These are phyloP conservation scores for Rhodotorula taiwanensis DNA, from an alignment of 768 basidiomycete genomes.

Conservation along the genomic window DNA sequence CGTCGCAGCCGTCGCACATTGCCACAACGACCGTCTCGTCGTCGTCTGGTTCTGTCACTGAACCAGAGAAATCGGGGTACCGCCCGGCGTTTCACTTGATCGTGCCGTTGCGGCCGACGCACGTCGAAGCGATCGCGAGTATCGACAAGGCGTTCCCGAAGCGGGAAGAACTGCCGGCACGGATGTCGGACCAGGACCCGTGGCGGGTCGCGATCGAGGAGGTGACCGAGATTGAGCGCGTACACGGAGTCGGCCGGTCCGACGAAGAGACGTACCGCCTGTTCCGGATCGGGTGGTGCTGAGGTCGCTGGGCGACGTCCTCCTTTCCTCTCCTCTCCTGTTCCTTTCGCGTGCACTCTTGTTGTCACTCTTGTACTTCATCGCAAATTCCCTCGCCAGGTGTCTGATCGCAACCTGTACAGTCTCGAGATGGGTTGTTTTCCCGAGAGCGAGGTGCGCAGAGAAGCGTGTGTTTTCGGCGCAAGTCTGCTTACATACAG, in stretches of 20 bases:
- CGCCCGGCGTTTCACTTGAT: constrained; percentile 66
- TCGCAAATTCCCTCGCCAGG: no score
- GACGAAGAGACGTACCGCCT: constrained; percentile 58
- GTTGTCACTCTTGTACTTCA: background rate
- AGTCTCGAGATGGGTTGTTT: no score
- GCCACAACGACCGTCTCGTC: background rate
- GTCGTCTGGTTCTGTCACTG: background rate
- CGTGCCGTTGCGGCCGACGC: constrained; percentile 59
- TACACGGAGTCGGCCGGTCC: constrained; percentile 42
- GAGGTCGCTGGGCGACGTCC: background rate
- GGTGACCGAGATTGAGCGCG: constrained; percentile 51
- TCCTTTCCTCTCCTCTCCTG: background rate
- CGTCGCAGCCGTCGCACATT: constrained; percentile 30
- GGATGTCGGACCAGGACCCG: constrained; percentile 7
- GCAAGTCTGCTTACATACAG: no score
- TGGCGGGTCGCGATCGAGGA: constrained; percentile 51
- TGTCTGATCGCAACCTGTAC: no score
- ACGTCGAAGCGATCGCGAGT: constrained; percentile 50
- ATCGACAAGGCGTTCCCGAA: constrained; percentile 29
- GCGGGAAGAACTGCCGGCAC: constrained; percentile 2
- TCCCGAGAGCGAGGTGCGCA: no score
- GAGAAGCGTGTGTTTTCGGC: no score
- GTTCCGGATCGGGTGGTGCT: constrained; percentile 65
- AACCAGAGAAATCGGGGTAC: constrained; percentile 5
- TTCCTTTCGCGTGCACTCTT: background rate